Evolutionary conservation across 805 yeast genomes (phyloP), one percentile per base, ranked within the genome.

Genomic region (Starmerella lactis-condensi): DNA sequence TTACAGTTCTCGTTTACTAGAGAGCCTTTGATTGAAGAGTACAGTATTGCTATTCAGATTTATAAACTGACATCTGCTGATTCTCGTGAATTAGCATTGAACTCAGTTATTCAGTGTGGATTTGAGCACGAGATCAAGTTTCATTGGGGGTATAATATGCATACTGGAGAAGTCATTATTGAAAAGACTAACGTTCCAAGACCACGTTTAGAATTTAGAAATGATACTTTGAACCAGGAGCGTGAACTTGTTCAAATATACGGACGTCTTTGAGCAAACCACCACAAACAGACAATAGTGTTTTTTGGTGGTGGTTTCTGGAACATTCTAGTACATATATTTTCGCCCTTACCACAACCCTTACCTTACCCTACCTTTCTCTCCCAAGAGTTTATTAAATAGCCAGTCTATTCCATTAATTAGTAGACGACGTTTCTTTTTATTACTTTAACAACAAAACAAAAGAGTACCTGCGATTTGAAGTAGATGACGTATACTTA

Each of bases 41-140:
- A 83, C 52, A 79, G 94, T 2, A 96, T 89, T 19, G 98, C 98
- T 5, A 96, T 95, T 0, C 96, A 89, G 55, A 89, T 89, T 43
- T 89, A 83, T 62, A 82, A 89, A 51, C 63, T 89, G 25, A 79
- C 93, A 0, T 72, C 81, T 39, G 96, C 85, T 20, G 98, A 89
- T 54, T 81, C 89, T 91, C 83, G 96, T 51, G 99, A 89, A 52
- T 61, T 89, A 44, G 98, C 99, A 0, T 65, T 72, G 41, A 83
- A 85, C 54, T 83, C 96, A 1, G 96, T 89, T 3, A 53, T 65
- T 37, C 95, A 85, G 62, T 74, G 91, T 48, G 99, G 99, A 0
- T 89, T 83, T 69, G 99, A 89, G 54, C 65, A 72, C 38, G 64
- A 63, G 30, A 64, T 89, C 46, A 89, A 89, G 55, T 67, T 65